These are phyloP conservation scores for Leishmania arabica DNA, from an alignment of 208 protist genomes.

Conservation along the genomic window DNA sequence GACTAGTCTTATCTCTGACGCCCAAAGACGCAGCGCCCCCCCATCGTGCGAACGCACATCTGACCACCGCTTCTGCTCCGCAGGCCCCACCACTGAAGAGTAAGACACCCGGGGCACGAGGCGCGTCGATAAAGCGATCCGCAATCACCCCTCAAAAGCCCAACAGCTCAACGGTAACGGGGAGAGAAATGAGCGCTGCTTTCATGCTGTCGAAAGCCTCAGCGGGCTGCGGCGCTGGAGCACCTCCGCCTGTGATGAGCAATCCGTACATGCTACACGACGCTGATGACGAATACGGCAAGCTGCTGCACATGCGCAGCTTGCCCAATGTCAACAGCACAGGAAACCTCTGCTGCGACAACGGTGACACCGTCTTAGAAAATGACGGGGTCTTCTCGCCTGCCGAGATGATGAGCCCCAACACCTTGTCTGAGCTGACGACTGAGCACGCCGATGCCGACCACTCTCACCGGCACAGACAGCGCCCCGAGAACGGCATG, in stretches of 20 bases:
- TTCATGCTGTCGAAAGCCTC: not conserved
- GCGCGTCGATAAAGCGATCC: too few species aligned
- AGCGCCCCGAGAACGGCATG: not conserved
- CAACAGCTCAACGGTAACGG: not conserved
- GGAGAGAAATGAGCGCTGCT: not conserved
- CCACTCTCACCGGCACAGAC: not conserved
- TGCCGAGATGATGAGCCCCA: conserved; percentile 10
- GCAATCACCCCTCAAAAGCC: too few species aligned
- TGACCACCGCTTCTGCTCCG: not conserved
- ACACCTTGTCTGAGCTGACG: conserved; percentile 16
- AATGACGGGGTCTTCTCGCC: conserved; percentile 14
- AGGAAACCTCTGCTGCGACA: not conserved
- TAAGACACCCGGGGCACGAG: not conserved
- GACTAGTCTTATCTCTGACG: conserved; percentile 62
- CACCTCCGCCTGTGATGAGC: not conserved
- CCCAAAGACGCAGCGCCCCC: conserved; percentile 16
- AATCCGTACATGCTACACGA: conserved; percentile 9
- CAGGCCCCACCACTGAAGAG: not conserved
- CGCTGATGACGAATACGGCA: not conserved
- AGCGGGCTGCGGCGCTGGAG: not conserved
- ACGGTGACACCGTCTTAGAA: not conserved
- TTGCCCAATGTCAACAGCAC: not conserved
- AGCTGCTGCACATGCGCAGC: not conserved
- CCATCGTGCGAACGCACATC: not conserved
- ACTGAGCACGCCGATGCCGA: not conserved